Base-by-base conservation (phyloP, 331 rosid species). In the Phaseolus coccineus region DNA sequence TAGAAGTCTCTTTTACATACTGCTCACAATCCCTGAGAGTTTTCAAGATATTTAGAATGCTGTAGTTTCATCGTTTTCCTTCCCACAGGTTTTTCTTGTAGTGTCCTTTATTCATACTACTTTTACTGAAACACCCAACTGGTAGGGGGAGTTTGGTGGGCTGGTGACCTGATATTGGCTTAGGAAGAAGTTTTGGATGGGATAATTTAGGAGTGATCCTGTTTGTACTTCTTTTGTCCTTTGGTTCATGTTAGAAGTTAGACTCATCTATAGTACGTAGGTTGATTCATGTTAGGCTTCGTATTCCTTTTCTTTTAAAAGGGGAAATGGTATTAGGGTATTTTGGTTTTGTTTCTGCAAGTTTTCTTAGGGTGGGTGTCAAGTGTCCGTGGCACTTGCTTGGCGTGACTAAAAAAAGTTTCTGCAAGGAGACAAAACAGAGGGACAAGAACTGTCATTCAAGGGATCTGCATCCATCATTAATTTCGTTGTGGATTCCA, bases 401-500 rank as follows among this genome's bases (percentile, higher is more conserved):
- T 83, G 88, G 83, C 73, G 79, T 81, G 83, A 72, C 76, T 83
- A 76, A 77, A 71, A 77, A 74, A 81, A 67, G 87, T 87, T 84
- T 84, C 92, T 84, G 83, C 86, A 47, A 90, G 89, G 92, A 87
- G 91, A 83, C 90, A 81, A 80, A 87, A 88, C 86, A 72, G 90
- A 85, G 87, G 94, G 92, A 81, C 85, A 87, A 71, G 87, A 84
- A 84, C 89, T 90, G 85, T 89, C 90, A 86, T 83, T 85, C 93
- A 87, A 80, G 90, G 89, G 93, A 89, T 88, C 92, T 88, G 85
- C 91, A 82, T 87, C 91, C 91, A 46, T 89, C 93, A 86, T 90
- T 96, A 88, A 84, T 91, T 96, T 88, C 95, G 83, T 90, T 91
- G 87, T 91, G 97, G 97, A 89, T 93, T 91, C 90, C 86, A 76